Conservation (phyloP, 495 filamentous ascomycete genomes). For the Xylaria scruposa region DNA sequence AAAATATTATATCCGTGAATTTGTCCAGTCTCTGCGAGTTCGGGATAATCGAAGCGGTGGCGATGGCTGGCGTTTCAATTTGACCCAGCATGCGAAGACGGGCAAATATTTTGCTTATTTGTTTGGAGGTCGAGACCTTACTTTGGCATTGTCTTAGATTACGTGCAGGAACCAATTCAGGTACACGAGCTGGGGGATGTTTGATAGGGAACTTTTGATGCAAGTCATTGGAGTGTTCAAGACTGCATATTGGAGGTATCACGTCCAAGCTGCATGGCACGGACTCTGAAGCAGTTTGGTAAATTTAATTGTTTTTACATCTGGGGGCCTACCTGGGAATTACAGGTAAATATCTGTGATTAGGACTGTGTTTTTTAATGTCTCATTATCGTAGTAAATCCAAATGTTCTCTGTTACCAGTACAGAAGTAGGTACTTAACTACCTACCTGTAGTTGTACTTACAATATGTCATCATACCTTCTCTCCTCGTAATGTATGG, state of each 20-base stretch:
- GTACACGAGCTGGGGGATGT: not conserved
- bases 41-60: not conserved
- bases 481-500: not conserved
- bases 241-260: not conserved
- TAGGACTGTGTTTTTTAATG: not conserved
- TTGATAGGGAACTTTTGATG: constrained; percentile 5
- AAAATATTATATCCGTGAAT: not conserved
- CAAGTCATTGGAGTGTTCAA: not conserved
- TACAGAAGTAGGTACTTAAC: too few species aligned
- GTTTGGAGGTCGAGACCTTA: too few species aligned
- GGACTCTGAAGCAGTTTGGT: not conserved
- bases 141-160: not conserved
- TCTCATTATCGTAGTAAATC: too few species aligned
- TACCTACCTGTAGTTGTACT: not conserved
- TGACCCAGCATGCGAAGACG: not conserved
- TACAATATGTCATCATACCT: constrained; percentile 3
- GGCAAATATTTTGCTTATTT: not conserved
- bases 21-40: not conserved
- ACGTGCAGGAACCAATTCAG: not conserved
- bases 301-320: not conserved
- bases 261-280: not conserved
- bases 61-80: not conserved
- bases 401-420: not conserved
- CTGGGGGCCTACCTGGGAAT: not conserved
- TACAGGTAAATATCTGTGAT: not conserved